A percentile compares a stretch with the other conserved stretches of the same genome.
phyloP scores from a whole-genome alignment of 176 grass and related monocot genomes.

The sorghum (Sorghum bicolor) region DNA sequence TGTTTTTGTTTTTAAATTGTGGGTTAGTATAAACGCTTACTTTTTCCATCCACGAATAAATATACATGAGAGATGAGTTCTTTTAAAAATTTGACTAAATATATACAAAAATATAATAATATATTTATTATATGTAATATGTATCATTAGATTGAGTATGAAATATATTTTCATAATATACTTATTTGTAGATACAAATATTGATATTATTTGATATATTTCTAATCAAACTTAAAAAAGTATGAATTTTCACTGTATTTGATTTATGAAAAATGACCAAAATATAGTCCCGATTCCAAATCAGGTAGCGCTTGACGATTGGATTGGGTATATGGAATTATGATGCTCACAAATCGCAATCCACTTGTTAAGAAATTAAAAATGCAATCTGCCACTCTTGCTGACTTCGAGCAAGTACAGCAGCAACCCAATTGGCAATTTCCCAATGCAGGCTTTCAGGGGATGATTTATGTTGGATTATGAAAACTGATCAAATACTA shows the following conservation, averaged over 20 bases:
- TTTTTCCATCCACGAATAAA: no score
- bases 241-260: background rate
- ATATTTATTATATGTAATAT: no score
- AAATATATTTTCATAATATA: no score
- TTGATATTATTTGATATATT: no score
- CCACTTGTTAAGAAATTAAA: background rate
- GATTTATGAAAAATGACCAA: background rate
- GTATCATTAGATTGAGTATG: no score
- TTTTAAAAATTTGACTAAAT: no score
- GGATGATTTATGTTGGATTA: background rate
- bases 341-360: background rate
- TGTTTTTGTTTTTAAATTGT: no score
- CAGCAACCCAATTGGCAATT: background rate
- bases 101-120: no score
- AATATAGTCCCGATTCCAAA: background rate
- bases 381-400: background rate
- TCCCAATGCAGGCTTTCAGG: background rate
- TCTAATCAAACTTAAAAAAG: no score
- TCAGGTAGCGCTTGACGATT: background rate
- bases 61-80: no score
- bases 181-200: no score
- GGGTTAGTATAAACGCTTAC: background rate
- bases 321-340: background rate
- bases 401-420: background rate
- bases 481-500: background rate